Evolutionary conservation across 2,329 filamentous ascomycete species (phyloP).

Genomic region (Chrysoporthe deuterocubensis): DNA sequence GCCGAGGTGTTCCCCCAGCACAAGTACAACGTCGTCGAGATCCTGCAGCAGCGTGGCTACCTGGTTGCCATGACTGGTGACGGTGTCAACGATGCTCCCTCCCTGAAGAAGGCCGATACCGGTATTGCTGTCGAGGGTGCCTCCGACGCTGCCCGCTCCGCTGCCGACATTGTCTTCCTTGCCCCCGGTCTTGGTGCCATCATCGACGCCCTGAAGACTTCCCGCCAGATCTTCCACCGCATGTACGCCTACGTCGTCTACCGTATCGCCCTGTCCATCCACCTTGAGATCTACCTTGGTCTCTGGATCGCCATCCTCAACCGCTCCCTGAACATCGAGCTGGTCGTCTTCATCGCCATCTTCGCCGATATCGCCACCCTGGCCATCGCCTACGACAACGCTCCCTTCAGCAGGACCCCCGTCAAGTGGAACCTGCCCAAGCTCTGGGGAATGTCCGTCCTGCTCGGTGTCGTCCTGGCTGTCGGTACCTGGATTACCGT

Average conservation of each 20-base stretch:
- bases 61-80: conserved; percentile 96
- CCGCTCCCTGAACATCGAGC: conserved; percentile 79
- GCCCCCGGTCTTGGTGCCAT: conserved; percentile 89
- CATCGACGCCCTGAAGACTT: conserved; percentile 90
- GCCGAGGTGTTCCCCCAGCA: conserved; percentile 94
- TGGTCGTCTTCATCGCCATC: conserved; percentile 93
- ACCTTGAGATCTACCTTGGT: conserved; percentile 89
- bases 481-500: conserved; percentile 87
- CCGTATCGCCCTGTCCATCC: conserved; percentile 89
- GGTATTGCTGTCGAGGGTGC: conserved; percentile 94
- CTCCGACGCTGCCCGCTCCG: conserved; percentile 87
- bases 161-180: conserved; percentile 92
- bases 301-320: conserved; percentile 91
- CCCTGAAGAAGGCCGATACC: conserved; percentile 93
- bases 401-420: conserved; percentile 80
- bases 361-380: conserved; percentile 92
- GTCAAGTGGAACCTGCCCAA: conserved; percentile 96
- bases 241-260: conserved; percentile 98
- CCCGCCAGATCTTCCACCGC: conserved; percentile 92
- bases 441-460: conserved; percentile 89
- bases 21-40: conserved; percentile 94
- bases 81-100: conserved; percentile 92
- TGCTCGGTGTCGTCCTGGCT: conserved; percentile 80
- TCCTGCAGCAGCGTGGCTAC: conserved; percentile 90
- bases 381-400: conserved; percentile 92